These are phyloP conservation scores for Neckera pumila DNA, from an alignment of 225 moss, liverwort and hornwort species.

Conservation along the genomic window DNA sequence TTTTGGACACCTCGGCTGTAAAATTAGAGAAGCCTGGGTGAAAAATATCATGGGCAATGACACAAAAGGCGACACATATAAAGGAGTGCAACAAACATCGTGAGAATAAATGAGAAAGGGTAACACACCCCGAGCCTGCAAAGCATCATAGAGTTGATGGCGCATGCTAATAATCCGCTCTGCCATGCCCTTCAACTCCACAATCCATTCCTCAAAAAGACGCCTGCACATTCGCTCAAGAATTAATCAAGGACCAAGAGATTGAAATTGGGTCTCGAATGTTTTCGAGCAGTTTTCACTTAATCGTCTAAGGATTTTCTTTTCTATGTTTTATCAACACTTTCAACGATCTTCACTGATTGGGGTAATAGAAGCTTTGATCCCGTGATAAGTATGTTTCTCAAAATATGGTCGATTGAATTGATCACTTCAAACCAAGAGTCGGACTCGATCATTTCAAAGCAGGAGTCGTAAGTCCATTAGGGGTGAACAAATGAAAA, in stretches of 20 bases:
- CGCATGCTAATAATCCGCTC: conserved; percentile 91
- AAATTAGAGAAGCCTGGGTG: not conserved
- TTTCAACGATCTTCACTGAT: not conserved
- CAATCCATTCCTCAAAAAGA: conserved; percentile 73
- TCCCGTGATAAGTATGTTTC: not conserved
- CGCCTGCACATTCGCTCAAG: conserved; percentile 6
- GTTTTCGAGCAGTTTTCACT: not conserved
- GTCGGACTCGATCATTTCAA: not conserved
- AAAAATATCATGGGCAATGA: not conserved
- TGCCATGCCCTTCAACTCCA: conserved; percentile 90
- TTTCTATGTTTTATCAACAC: not conserved
- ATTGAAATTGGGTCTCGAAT: not conserved
- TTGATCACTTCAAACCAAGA: not conserved
- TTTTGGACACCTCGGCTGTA: not conserved
- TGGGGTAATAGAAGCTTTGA: not conserved
- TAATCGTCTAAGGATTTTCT: not conserved
- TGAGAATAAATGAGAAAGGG: not conserved
- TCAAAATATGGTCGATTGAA: not conserved
- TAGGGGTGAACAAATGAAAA: not conserved
- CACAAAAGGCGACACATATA: not conserved
- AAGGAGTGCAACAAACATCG: not conserved
- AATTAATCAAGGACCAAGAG: not conserved
- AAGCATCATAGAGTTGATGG: conserved; percentile 58
- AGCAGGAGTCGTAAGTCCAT: no score
- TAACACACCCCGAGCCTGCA: conserved; percentile 54